A percentile compares a stretch with the other conserved stretches of the same genome.
phyloP scores from a whole-genome alignment of 306 rosid genomes.

The Cicer judaicum region DNA sequence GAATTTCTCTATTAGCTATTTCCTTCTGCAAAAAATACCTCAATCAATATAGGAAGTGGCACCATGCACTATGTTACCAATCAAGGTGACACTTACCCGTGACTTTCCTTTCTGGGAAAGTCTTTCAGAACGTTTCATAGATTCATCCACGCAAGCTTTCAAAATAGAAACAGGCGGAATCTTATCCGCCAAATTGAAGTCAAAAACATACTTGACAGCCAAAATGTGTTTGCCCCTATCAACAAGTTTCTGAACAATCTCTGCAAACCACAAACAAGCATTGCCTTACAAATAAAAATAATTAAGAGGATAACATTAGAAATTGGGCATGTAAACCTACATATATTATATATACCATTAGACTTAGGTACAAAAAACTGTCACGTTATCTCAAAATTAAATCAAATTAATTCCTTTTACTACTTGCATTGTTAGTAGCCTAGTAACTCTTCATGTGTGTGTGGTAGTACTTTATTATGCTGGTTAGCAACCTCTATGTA shows the following conservation, averaged over 20 bases:
- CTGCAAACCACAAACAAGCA: constrained; percentile 56
- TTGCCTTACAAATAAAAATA: constrained; percentile 23
- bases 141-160: constrained; percentile 62
- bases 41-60: constrained; percentile 41
- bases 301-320: constrained; percentile 3
- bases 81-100: constrained; percentile 54
- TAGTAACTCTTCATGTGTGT: constrained; percentile 2
- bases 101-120: constrained; percentile 64
- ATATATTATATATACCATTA: not conserved
- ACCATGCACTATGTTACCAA: constrained; percentile 27
- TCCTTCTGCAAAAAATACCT: constrained; percentile 61
- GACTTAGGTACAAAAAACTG: not conserved
- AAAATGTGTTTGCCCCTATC: constrained; percentile 59
- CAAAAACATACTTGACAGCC: constrained; percentile 73
- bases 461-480: constrained; percentile 1
- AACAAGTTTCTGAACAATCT: constrained; percentile 69
- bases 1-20: constrained; percentile 64
- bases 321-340: constrained; percentile 3
- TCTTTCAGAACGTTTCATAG: constrained; percentile 56
- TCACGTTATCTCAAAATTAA: not conserved
- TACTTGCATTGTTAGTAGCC: not conserved
- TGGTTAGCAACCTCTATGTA: constrained; percentile 9
- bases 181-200: constrained; percentile 66
- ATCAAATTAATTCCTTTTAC: not conserved
- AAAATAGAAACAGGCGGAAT: constrained; percentile 75